These are phyloP conservation scores for Euphrasia confusa DNA, from an alignment of 257 asterid genomes.

Conservation along the genomic window DNA sequence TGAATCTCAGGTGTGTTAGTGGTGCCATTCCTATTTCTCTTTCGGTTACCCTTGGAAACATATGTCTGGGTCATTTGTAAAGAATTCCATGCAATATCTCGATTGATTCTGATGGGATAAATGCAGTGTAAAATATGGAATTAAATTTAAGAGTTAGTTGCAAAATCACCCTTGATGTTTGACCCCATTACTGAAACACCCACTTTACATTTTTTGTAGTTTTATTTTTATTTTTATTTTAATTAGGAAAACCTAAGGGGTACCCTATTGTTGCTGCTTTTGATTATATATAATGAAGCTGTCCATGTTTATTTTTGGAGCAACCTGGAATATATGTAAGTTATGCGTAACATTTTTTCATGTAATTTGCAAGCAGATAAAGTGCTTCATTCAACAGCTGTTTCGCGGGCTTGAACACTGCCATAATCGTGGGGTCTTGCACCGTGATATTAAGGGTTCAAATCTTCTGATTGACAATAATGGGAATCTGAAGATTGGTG, in stretches of 20 bases:
- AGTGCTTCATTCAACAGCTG: conserved; percentile 89
- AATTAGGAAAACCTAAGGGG: too few species aligned
- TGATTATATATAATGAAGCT: background rate
- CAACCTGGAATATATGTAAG: background rate
- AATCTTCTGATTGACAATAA: conserved; percentile 73
- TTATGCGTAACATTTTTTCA: conserved; percentile 15
- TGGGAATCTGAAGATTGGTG: conserved; percentile 87
- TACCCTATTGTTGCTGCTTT: background rate
- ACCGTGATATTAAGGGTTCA: conserved; percentile 91
- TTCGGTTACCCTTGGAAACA: conserved; percentile 12
- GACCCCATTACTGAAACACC: too few species aligned
- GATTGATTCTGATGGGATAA: conserved; percentile 1
- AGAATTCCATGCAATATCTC: background rate
- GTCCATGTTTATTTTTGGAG: too few species aligned
- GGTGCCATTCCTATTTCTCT: conserved; percentile 10
- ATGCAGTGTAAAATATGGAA: too few species aligned
- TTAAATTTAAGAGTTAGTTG: too few species aligned
- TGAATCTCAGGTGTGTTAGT: conserved; percentile 67
- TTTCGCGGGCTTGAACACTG: conserved; percentile 87
- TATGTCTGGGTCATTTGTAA: background rate
- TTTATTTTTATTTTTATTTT: too few species aligned
- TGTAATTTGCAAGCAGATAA: conserved; percentile 49
- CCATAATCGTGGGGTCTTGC: conserved; percentile 80
- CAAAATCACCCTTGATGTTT: too few species aligned
- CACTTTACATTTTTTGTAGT: too few species aligned